Base-by-base conservation (phyloP, 2,329 filamentous ascomycete species). In the Exophiala xenobiotica region DNA sequence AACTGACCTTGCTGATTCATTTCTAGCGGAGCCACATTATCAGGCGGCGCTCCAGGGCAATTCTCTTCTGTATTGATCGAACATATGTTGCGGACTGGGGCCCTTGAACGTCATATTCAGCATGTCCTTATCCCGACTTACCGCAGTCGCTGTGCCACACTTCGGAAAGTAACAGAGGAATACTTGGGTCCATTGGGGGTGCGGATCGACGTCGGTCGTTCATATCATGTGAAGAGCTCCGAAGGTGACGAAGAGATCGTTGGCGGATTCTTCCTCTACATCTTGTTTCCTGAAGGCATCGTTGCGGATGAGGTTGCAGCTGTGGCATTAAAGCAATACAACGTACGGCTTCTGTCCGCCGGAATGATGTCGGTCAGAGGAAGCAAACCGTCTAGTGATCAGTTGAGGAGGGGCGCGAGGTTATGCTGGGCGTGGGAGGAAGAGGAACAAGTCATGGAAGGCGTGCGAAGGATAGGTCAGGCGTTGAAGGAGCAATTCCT, bases 181-280 rank as follows among this genome's bases (percentile, higher is more conserved):
- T 67, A 85, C 41, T 72, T 93, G 2, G 64, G 75, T 0, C 84
- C 85, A 0, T 70, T 87, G 0, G 86, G 84, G 1, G 79, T 87
- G 16, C 9, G 24, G 22, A 49, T 49, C 18, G 35, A 49, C 23
- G 42, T 20, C 9, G 46, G 46, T 31, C 8, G 35, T 29, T 20
- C 46, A 12, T 49, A 41, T 20, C 35, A 42, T 5, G n/a, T 41
- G 33, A 29, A 48, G 11, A 5, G 14, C n/a, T 14, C 14, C 26
- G 12, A 6, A n/a, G 39, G 24, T 3, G 68, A 70, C 45, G 67
- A 72, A 24, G 65, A 71, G 3, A 67, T 84, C 2, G 85, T 84
- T 24, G 90, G 90, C 0, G 90, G 90, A 0, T 95, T 90, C 66
- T 95, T 95, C 66, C 73, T 95, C 39, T 95, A 89, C 89, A 68